These are phyloP conservation scores for Umbilicus rupestris DNA, from an alignment of 164 flowering plant genomes.

Conservation along the genomic window DNA sequence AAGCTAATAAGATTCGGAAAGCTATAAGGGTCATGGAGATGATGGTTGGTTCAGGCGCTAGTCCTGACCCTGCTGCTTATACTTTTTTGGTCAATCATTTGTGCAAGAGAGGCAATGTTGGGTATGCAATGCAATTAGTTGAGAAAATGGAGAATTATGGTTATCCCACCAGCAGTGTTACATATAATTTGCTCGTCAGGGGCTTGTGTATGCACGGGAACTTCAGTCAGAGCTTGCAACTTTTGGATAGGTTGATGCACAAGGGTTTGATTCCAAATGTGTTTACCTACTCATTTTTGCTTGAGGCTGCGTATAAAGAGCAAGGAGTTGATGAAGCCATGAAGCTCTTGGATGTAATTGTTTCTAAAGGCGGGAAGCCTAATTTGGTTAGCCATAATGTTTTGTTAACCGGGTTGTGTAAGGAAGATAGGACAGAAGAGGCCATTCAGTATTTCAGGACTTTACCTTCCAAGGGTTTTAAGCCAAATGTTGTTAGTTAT, in stretches of 20 bases:
- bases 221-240: slow-evolving; percentile 52
- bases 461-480: slow-evolving; percentile 59
- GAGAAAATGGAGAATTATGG: slow-evolving; percentile 76
- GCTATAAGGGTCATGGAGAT: slow-evolving; percentile 68
- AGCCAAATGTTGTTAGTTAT: slow-evolving; percentile 72
- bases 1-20: slow-evolving; percentile 45
- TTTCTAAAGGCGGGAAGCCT: slow-evolving; percentile 67
- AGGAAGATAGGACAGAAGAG: slow-evolving; percentile 66
- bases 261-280: slow-evolving; percentile 73
- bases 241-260: slow-evolving; percentile 48
- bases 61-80: slow-evolving; percentile 52
- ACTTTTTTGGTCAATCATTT: slow-evolving; percentile 57
- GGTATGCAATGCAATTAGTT: slow-evolving; percentile 77
- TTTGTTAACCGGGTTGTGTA: slow-evolving; percentile 74
- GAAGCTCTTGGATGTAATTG: slow-evolving; percentile 59
- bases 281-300: slow-evolving; percentile 69
- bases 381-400: slow-evolving; percentile 86
- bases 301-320: slow-evolving; percentile 77
- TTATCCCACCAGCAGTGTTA: slow-evolving; percentile 41
- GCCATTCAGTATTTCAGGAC: slow-evolving; percentile 54
- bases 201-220: slow-evolving; percentile 70
- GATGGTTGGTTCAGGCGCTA: slow-evolving; percentile 50
- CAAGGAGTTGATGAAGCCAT: slow-evolving; percentile 72
- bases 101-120: slow-evolving; percentile 69
- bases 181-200: slow-evolving; percentile 69